These are phyloP conservation scores for Candida ortonii DNA, from an alignment of 805 yeast genomes.

Conservation along the genomic window DNA sequence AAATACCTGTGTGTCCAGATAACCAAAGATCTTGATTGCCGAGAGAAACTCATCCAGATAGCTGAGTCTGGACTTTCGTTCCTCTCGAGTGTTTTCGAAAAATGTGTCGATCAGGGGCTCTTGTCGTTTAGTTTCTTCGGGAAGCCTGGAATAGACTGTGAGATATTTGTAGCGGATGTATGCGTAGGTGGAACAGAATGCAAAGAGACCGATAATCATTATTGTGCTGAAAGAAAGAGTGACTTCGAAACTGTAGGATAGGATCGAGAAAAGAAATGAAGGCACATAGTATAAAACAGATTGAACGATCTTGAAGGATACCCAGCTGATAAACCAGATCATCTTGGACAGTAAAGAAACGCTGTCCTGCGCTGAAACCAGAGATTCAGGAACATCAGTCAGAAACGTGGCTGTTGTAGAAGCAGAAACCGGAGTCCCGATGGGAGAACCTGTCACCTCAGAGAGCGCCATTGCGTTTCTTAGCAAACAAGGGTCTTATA, in stretches of 20 bases:
- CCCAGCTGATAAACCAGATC: conserved; percentile 21
- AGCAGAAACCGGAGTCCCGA: too few relatives aligned
- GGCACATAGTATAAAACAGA: conserved; percentile 20
- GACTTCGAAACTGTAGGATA: conserved; percentile 47
- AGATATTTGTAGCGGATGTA: conserved; percentile 61
- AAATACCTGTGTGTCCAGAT: conserved; percentile 83
- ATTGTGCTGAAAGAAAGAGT: conserved; percentile 51
- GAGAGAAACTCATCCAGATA: conserved; percentile 85
- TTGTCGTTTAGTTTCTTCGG: conserved; percentile 42
- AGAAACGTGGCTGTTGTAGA: neutral
- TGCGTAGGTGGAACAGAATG: conserved; percentile 39
- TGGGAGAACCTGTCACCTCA: too few relatives aligned
- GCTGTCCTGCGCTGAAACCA: too few relatives aligned
- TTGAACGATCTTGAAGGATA: conserved; percentile 14
- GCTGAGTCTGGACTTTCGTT: conserved; percentile 46
- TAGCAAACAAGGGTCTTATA: too few relatives aligned
- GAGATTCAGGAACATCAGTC: too few relatives aligned
- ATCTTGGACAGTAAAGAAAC: conserved; percentile 13
- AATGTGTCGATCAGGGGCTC: conserved; percentile 47
- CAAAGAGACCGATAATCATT: conserved; percentile 30
- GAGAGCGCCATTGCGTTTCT: too few relatives aligned
- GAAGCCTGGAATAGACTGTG: conserved; percentile 58
- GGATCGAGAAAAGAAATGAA: conserved; percentile 23
- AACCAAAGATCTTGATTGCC: conserved; percentile 93
- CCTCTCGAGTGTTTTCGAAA: conserved; percentile 36